Conservation (phyloP, 2,329 filamentous ascomycete genomes). For the Calonectria fujianensis region DNA sequence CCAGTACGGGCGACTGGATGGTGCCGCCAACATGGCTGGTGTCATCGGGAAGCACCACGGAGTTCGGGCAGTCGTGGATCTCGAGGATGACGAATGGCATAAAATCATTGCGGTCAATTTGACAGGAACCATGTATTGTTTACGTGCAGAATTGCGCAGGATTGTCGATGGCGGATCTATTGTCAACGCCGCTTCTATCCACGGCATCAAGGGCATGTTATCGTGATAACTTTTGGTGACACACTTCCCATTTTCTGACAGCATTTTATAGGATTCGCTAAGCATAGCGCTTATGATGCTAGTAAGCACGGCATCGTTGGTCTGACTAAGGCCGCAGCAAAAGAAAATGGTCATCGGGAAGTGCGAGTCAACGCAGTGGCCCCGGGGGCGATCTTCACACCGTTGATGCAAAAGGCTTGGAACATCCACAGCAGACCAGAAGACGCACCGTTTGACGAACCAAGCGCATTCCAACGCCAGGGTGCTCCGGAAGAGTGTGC, state of each 20-base stretch:
- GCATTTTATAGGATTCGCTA: constrained; percentile 56
- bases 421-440: constrained; percentile 58
- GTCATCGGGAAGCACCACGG: constrained; percentile 68
- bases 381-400: constrained; percentile 70
- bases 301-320: constrained; percentile 64
- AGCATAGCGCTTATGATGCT: constrained; percentile 62
- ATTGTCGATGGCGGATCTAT: constrained; percentile 70
- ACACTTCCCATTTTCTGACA: constrained; percentile 42
- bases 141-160: constrained; percentile 67
- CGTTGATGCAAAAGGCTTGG: constrained; percentile 68
- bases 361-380: constrained; percentile 68
- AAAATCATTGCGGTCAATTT: constrained; percentile 69
- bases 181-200: constrained; percentile 73
- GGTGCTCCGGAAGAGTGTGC: constrained; percentile 65
- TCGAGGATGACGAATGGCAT: constrained; percentile 70
- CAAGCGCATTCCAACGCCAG: constrained; percentile 64
- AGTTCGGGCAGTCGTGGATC: constrained; percentile 62
- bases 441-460: constrained; percentile 64
- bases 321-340: constrained; percentile 61
- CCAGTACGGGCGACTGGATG: constrained; percentile 72
- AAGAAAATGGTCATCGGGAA: constrained; percentile 65
- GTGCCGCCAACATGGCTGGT: constrained; percentile 74
- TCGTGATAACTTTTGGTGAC: constrained; percentile 12
- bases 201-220: constrained; percentile 65
- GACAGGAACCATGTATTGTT: constrained; percentile 71